Base-by-base conservation (phyloP, 345 rosid genomes). In the Cardamine chenopodiifolia region DNA sequence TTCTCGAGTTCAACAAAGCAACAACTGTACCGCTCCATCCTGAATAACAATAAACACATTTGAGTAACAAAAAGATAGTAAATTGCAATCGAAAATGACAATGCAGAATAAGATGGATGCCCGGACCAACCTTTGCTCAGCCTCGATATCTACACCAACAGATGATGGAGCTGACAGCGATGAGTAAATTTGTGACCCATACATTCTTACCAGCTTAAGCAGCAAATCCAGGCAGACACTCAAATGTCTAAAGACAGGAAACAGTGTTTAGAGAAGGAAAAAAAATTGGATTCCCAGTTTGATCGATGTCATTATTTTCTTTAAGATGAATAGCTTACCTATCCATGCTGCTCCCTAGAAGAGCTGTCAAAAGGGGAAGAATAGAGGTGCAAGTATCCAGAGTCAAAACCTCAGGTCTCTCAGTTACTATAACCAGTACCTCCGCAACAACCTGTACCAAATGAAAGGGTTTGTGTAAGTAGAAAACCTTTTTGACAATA, bases 131-230 rank as follows among this genome's bases (percentile, higher is more conserved):
- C 99, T 96, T 79, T 88, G 94, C 75, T 96, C 98, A 45, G 97
- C 98, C 86, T 96, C 99, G 59, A 96, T 89, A 79, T 96, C 98
- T 66, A 96, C 91, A 56, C 99, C 99, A 73, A 92, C 94, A 53
- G 97, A 80, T 64, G 89, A 68, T 44, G 96, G 83, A 74, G 98
- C 93, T 4, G 91, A 92, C 28, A 92, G 54, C 10, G 96, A 84
- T 23, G 97, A 83, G 82, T 92, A 90, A 40, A 96, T 83, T 85
- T 86, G 78, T 13, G 89, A 81, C 57, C 98, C 97, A 72, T 86
- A 96, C 50, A 81, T 83, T 80, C 98, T 86, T 65, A 96, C 87
- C 75, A 96, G 86, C 87, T 88, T 96, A 48, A 96, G 91, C 77
- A 96, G 87, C 85, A 92, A 68, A 58, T 92, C 97, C 78, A 96